Evolutionary conservation across 768 basidiomycete genomes (phyloP), one percentile per base, ranked within the genome.

Genomic region (Russula ochroleuca): DNA sequence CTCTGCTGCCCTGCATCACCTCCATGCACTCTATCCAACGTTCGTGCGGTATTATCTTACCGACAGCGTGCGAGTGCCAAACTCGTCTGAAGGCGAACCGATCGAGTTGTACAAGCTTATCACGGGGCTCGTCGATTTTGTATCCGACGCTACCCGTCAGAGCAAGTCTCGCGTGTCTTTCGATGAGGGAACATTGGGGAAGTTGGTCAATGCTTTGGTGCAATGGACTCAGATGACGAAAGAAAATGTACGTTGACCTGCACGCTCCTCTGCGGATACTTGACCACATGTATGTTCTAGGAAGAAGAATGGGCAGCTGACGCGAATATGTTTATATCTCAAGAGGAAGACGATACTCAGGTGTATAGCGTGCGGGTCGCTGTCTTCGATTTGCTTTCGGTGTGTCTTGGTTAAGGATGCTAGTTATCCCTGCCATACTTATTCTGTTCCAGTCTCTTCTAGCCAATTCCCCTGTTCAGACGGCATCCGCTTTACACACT

Each of bases 261-360:
- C n/a, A n/a, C 23, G 61, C 25, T 17, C 48, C 21, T 43, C 23
- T n/a, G 10, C 61, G 35, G 59, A 57, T 37, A 62, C 48, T 47
- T 14, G 54, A 59, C 62, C 31, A 33, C 45, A 54, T 43, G 33
- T 35, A 23, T 13, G 17, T 51, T 8, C 14, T 65, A 98, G 94
- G 94, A 94, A 71, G 92, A 94, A 35, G 88, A 85, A 17, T 98
- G 96, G 96, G 83, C 85, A 2, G 83, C 80, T 58, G 90, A 97
- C 69, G 86, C 92, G 4, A 98, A 98, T 68, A 85, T 88, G 3
- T 98, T 98, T 70, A 86, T 98, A 35, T 88, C 89, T 28, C 93
- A 98, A 71, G 95, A 98, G 70, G 93, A 97, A 59, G 96, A 98
- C 64, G 94, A 96, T 65, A 86, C 86, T 1, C 85, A 90, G 58